These are phyloP conservation scores for Jackrogersella minutella DNA, from an alignment of 495 filamentous ascomycete genomes.

Conservation along the genomic window DNA sequence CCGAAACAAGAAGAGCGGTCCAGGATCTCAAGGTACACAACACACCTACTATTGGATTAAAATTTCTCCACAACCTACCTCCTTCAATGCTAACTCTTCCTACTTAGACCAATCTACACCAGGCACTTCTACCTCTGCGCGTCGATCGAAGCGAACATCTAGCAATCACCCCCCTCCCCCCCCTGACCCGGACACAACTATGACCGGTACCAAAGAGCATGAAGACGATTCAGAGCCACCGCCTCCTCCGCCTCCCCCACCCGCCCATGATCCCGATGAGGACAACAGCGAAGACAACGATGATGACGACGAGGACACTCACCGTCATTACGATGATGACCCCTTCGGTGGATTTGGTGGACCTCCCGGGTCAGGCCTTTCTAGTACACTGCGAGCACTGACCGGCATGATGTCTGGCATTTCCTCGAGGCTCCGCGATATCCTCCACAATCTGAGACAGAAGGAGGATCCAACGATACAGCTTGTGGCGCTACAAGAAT, in stretches of 20 bases:
- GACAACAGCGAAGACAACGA: slow-evolving; percentile 59
- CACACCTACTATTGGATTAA: slow-evolving; percentile 26
- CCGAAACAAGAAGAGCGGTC: slow-evolving; percentile 64
- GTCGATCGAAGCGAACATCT: slow-evolving; percentile 60
- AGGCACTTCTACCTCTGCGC: slow-evolving; percentile 50
- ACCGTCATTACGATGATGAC: slow-evolving; percentile 69
- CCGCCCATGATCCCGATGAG: slow-evolving; percentile 58
- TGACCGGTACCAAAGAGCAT: slow-evolving; percentile 68
- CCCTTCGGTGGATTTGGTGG: slow-evolving; percentile 80
- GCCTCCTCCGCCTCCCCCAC: slow-evolving; percentile 49
- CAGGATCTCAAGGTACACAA: slow-evolving; percentile 48
- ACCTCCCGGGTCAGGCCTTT: slow-evolving; percentile 68
- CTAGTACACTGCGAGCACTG: slow-evolving; percentile 82
- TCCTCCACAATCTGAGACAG: slow-evolving; percentile 81
- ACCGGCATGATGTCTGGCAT: slow-evolving; percentile 91
- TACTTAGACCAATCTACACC: slow-evolving; percentile 37
- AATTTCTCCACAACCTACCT: no score
- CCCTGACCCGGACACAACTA: slow-evolving; percentile 59
- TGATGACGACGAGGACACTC: slow-evolving; percentile 59
- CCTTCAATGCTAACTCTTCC: slow-evolving; percentile 9
- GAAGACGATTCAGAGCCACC: slow-evolving; percentile 60
- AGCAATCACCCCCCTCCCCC: slow-evolving; percentile 59
- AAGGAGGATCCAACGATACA: slow-evolving; percentile 91
- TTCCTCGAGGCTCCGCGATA: slow-evolving; percentile 79
- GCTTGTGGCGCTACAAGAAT: slow-evolving; percentile 89